phyloP scores from a whole-genome alignment of 331 rosid species.

The Pyrus hybrid region DNA sequence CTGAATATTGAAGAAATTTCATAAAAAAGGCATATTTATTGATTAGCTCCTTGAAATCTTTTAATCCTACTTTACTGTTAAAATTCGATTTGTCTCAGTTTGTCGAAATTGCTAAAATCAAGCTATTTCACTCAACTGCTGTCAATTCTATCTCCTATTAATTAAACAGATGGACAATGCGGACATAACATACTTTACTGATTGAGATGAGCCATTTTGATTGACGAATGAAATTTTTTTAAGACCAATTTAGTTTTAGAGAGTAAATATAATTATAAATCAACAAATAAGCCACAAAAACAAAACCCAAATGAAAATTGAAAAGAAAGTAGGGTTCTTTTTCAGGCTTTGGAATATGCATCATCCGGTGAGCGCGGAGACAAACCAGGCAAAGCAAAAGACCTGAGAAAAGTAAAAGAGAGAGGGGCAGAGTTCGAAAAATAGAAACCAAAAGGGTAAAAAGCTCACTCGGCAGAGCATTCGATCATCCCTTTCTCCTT shows the following conservation, averaged over 20 bases:
- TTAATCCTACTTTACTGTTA: no score
- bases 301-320: neutral
- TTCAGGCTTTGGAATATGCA: slow-evolving; percentile 30
- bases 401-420: slow-evolving; percentile 21
- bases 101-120: no score
- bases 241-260: no score
- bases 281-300: neutral
- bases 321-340: slow-evolving; percentile 5
- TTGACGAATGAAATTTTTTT: no score
- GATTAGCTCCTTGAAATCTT: neutral
- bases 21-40: no score
- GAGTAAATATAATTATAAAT: no score
- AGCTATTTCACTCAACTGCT: neutral
- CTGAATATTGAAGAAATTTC: neutral
- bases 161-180: no score
- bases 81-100: neutral
- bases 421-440: slow-evolving; percentile 5
- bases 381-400: slow-evolving; percentile 13
- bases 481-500: slow-evolving; percentile 24
- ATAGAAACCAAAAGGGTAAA: slow-evolving; percentile 8
- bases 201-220: neutral
- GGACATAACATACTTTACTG: neutral
- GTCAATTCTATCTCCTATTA: neutral
- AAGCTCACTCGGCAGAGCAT: neutral
- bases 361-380: neutral